Conservation (phyloP, 2,329 filamentous ascomycete species). For the Pleomassaria siparia region DNA sequence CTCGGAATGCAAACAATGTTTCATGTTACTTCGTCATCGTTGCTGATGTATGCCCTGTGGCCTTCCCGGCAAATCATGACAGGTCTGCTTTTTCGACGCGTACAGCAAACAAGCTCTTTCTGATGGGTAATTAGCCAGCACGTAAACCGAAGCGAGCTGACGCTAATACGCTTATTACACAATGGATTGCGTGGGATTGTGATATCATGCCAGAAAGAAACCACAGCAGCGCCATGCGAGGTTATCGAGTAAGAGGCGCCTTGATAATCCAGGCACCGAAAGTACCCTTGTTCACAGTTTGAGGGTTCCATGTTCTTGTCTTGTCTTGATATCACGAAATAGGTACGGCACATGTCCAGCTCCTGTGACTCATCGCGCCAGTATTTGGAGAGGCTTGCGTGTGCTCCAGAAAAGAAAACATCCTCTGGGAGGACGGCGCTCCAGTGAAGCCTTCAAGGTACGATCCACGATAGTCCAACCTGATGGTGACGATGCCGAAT, state of each 20-base stretch:
- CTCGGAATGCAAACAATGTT: conserved; percentile 36
- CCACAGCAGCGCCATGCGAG: not conserved
- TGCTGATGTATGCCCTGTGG: conserved; percentile 3
- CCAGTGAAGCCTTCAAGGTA: not conserved
- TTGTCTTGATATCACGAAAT: not conserved
- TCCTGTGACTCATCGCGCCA: not conserved
- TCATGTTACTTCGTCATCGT: conserved; percentile 17
- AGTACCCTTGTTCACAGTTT: not conserved
- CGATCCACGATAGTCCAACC: not conserved
- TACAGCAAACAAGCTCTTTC: not conserved
- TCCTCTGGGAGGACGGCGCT: not conserved
- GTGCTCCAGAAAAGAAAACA: not conserved
- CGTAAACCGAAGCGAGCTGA: not conserved
- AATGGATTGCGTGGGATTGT: not conserved
- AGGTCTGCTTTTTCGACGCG: conserved; percentile 2
- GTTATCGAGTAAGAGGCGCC: not conserved
- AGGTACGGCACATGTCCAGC: not conserved
- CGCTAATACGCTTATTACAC: not conserved
- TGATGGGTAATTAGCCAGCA: not conserved
- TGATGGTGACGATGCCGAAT: conserved; percentile 5
- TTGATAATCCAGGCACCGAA: not conserved
- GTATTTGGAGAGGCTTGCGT: not conserved
- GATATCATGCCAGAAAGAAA: not conserved
- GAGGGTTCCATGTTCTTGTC: no score
- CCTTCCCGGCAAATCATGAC: not conserved